Percentiles rank a stretch among this genome's conserved stretches.
Conservation (phyloP, 1,284 basidiomycete species). For the Trametes hirsuta region DNA sequence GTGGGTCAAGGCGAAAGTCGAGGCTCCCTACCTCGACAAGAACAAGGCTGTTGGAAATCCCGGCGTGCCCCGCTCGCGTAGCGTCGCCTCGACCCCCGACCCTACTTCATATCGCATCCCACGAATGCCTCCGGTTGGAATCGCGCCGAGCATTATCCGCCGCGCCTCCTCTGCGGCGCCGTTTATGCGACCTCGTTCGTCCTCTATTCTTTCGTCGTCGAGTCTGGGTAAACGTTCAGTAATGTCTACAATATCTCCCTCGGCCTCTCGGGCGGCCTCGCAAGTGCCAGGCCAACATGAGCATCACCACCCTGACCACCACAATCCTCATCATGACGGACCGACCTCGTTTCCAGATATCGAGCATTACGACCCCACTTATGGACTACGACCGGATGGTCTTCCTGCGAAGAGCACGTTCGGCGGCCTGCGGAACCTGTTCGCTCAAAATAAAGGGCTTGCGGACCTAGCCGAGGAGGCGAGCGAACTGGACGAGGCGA, state of each 20-base stretch:
- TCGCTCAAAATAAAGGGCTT: slow-evolving; percentile 66
- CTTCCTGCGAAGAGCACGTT: slow-evolving; percentile 79
- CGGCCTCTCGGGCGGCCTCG: slow-evolving; percentile 26
- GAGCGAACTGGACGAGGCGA: slow-evolving; percentile 47
- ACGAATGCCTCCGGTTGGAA: slow-evolving; percentile 26
- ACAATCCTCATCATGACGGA: slow-evolving; percentile 36
- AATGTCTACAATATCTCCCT: slow-evolving; percentile 22
- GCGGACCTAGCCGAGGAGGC: slow-evolving; percentile 78
- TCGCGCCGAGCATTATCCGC: slow-evolving; percentile 27
- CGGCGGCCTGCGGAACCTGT: slow-evolving; percentile 72
- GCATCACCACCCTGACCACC: slow-evolving; percentile 16
- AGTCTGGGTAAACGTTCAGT: slow-evolving; percentile 29
- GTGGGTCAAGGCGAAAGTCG: slow-evolving; percentile 89
- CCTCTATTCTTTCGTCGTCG: slow-evolving; percentile 28
- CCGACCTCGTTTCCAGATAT: slow-evolving; percentile 75
- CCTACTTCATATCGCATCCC: slow-evolving; percentile 25
- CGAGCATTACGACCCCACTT: slow-evolving; percentile 94
- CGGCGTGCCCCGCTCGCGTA: slow-evolving; percentile 35
- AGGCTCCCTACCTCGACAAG: slow-evolving; percentile 73
- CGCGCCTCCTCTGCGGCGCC: slow-evolving; percentile 24
- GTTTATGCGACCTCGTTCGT: slow-evolving; percentile 28
- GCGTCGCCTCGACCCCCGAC: slow-evolving; percentile 37
- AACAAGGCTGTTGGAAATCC: slow-evolving; percentile 29
- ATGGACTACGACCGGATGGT: slow-evolving; percentile 93
- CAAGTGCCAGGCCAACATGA: slow-evolving; percentile 24